Evolutionary conservation across 2,329 filamentous ascomycete genomes (phyloP).

Genomic region (Aspergillus ochraceoroseus): DNA sequence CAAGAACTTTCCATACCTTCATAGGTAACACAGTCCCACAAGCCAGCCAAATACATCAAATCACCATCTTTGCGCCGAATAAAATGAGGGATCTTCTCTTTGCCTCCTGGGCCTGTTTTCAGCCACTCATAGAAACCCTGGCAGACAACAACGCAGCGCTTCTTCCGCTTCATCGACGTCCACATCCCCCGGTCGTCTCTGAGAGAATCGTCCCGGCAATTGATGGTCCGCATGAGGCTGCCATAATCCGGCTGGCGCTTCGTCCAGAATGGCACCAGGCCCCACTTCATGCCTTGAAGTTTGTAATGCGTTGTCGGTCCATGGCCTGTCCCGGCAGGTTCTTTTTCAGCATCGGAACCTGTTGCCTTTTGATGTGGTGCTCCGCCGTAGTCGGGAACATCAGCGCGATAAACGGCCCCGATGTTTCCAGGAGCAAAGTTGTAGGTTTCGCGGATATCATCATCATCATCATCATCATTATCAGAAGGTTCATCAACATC

Average conservation of each 20-base stretch:
- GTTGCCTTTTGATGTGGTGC: constrained; percentile 18
- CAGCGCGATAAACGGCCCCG: constrained; percentile 79
- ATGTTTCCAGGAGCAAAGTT: constrained; percentile 88
- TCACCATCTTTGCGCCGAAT: constrained; percentile 74
- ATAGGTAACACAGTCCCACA: constrained; percentile 85
- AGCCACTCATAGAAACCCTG: constrained; percentile 98
- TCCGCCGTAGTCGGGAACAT: constrained; percentile 57
- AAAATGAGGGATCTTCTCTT: constrained; percentile 80
- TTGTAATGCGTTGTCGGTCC: constrained; percentile 55
- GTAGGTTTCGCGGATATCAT: constrained; percentile 68
- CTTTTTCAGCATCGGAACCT: constrained; percentile 6
- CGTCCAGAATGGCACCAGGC: constrained; percentile 88
- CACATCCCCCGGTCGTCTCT: constrained; percentile 75
- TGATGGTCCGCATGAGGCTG: constrained; percentile 81
- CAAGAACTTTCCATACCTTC: constrained; percentile 53
- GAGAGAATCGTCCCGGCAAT: constrained; percentile 87
- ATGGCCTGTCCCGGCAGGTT: not conserved
- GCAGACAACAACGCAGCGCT: constrained; percentile 80
- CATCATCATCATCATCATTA: constrained; percentile 67
- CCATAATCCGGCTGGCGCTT: constrained; percentile 75
- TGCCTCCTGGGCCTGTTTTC: constrained; percentile 64
- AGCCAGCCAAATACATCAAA: constrained; percentile 81
- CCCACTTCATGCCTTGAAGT: constrained; percentile 94
- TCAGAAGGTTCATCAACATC: constrained; percentile 64
- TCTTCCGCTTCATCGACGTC: constrained; percentile 82